Base-by-base conservation (phyloP, 2,329 filamentous ascomycete genomes). In the Furcasterigmium furcatum region DNA sequence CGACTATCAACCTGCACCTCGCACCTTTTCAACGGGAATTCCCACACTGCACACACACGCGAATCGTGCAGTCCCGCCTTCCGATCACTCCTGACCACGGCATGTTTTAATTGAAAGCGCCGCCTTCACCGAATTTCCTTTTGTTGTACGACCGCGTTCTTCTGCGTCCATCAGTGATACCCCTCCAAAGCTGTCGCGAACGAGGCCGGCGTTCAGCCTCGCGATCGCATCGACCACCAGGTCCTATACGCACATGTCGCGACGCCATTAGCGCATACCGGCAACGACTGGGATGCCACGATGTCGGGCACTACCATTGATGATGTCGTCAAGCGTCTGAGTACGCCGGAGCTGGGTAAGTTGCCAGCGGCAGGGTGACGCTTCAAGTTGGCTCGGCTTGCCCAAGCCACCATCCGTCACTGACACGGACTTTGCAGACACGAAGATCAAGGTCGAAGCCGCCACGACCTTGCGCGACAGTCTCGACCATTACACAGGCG, bases 391-490 rank as follows among this genome's bases (percentile, higher is more conserved):
- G 38, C 25, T 9, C 21, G 22, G 34, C 34, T 21, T 27, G 39
- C 27, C 30, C 35, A 13, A 8, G 25, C 36, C 42, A 41, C 46
- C 38, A 25, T n/a, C 25, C 24, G n/a, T 22, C n/a, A 32, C 41
- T 49, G 16, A 45, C 36, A 52, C 56, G 46, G 54, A 43, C 30
- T 41, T 18, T 47, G 16, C 50, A 96, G 94, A 97, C 72, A 71
- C 85, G 47, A 89, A 88, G 71, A 70, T 83, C 47, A 95, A 91
- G 71, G 80, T 87, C 51, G 88, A 90, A 58, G 84, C 91, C 52
- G 90, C 92, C 51, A 84, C 85, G 43, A 87, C 91, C 54, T 76
- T 99, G 58, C 89, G 94, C 63, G 95, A 99, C 69, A 90, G 81
- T 58, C 84, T 97, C 55, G 95, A 99, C 54, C 80, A 90, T 59